phyloP scores from a whole-genome alignment of 2,329 filamentous ascomycete species.

The Phaeomoniella chlamydospora region DNA sequence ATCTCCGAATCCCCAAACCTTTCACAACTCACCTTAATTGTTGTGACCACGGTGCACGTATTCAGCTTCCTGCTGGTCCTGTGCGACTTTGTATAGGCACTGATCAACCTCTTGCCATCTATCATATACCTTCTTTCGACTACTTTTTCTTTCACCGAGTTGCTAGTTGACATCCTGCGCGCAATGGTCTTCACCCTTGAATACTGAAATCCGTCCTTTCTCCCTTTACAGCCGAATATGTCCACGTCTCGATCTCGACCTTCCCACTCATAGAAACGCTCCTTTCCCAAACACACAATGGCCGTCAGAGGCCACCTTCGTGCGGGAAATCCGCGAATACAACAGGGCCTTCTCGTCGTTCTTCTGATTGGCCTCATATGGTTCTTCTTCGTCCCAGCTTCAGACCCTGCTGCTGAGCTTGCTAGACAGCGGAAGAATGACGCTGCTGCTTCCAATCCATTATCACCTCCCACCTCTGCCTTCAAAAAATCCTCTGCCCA shows the following conservation, averaged over 20 bases:
- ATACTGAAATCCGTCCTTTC: too few species aligned
- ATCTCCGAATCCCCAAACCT: too few species aligned
- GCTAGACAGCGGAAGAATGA: slow-evolving; percentile 34
- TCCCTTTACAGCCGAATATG: slow-evolving; percentile 4
- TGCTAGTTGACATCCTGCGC: too few species aligned
- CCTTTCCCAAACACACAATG: slow-evolving; percentile 25
- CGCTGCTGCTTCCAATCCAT: slow-evolving; percentile 50
- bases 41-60: too few species aligned
- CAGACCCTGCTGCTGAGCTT: slow-evolving; percentile 29
- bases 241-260: slow-evolving; percentile 7
- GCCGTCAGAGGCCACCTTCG: slow-evolving; percentile 54
- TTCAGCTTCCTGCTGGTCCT: too few species aligned
- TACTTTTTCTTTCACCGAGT: too few species aligned
- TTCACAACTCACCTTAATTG: too few species aligned
- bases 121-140: too few species aligned
- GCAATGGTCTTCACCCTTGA: too few species aligned
- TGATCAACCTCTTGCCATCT: too few species aligned
- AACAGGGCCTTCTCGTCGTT: slow-evolving; percentile 45
- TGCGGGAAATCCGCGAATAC: slow-evolving; percentile 50
- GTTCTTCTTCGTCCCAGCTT: slow-evolving; percentile 45
- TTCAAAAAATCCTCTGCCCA: slow-evolving; percentile 53
- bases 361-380: slow-evolving; percentile 59
- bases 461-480: slow-evolving; percentile 60
- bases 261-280: not conserved
- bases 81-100: too few species aligned